Base-by-base conservation (phyloP, 2,329 filamentous ascomycete species). In the Paramyrothecium roridum region DNA sequence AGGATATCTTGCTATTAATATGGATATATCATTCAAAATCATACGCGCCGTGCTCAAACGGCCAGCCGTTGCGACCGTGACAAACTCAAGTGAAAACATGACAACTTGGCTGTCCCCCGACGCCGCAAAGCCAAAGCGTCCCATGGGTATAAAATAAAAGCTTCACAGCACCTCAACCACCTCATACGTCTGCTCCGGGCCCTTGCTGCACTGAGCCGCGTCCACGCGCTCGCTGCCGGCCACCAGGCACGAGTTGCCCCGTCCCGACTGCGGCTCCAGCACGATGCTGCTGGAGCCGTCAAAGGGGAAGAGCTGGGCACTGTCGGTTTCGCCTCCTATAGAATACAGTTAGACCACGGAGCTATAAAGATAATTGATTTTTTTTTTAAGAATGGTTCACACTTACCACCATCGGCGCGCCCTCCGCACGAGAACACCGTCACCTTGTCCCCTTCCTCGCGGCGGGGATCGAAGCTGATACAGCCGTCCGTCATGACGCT, bases 391-490 rank as follows among this genome's bases (percentile, higher is more conserved):
- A 47, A 26, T 34, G 50, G 13, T 23, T 50, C 12, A 67, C 19
- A 55, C 69, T 69, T 65, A 73, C 75, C 64, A 49, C 79, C 79
- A 46, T 74, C 78, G 17, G 78, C 79, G 37, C 79, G 72, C 11
- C 80, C 80, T 23, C 80, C 80, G 57, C 80, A 82, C 2, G 78
- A 79, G 57, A 82, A 82, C 19, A 82, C 54, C 6, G 67, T 78
- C 23, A 82, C 78, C 2, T 74, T 78, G 53, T 82, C 78, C 2
- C 73, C 74, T 3, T 67, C 64, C 6, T 67, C 63, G 19, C 79
- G 70, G 20, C 79, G 70, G 17, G 65, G 66, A 56, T 82, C 80
- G 48, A 80, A 77, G 65, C 74, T 80, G 48, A 82, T 68, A 55
- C 80, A 82, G n/a, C 79, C 79, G 52, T 80, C 72, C 48, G 70